phyloP scores from a whole-genome alignment of 495 filamentous ascomycete genomes.

The Stereocaulon alpinum region DNA sequence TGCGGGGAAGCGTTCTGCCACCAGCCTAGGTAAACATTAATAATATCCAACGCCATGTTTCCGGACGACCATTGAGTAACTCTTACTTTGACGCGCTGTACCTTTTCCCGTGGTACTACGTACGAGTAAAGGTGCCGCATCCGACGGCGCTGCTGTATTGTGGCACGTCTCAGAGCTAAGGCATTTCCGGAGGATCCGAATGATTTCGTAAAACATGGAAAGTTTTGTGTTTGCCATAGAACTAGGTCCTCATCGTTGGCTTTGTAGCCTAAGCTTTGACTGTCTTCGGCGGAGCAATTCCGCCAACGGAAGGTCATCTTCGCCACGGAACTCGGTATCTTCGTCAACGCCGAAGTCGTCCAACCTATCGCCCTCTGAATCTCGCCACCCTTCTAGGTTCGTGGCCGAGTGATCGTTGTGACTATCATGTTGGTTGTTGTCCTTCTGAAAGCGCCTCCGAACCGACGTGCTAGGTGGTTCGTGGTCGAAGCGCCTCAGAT shows the following conservation, averaged over 20 bases:
- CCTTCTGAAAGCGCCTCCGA: constrained; percentile 26
- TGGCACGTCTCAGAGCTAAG: neutral
- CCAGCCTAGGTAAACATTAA: neutral
- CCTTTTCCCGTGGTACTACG: no score
- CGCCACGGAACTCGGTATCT: constrained; percentile 64
- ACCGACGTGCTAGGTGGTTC: constrained; percentile 23
- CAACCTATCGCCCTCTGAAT: constrained; percentile 75
- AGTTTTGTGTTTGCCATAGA: neutral
- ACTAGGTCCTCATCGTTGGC: no score
- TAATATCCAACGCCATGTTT: neutral
- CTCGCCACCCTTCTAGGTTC: constrained; percentile 63
- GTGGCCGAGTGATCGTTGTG: constrained; percentile 25
- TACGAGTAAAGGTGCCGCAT: neutral
- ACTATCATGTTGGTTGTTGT: constrained; percentile 11
- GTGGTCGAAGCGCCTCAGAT: constrained; percentile 35
- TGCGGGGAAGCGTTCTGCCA: neutral
- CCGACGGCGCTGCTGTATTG: neutral
- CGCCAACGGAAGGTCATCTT: constrained; percentile 73
- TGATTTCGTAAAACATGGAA: neutral
- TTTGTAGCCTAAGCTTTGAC: neutral
- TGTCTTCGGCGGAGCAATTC: constrained; percentile 35
- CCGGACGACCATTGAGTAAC: constrained; percentile 1
- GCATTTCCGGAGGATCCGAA: neutral
- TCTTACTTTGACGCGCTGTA: neutral
- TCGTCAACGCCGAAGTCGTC: constrained; percentile 88